Base-by-base conservation (phyloP, 805 yeast species). In the Barnettozyma sucrosica region DNA sequence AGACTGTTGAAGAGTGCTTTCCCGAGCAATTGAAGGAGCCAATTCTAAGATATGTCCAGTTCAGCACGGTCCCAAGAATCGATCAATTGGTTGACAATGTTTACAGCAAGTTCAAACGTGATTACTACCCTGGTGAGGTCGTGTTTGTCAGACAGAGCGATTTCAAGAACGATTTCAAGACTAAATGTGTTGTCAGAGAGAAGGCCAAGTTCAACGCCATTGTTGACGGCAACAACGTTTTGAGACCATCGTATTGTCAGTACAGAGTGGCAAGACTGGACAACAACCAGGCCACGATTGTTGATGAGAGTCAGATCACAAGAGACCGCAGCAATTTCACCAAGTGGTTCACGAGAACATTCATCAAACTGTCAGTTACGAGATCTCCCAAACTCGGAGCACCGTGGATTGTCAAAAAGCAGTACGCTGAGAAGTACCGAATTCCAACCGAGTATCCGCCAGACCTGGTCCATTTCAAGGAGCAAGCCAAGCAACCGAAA, bases 1-100 rank as follows among this genome's bases (percentile, higher is more conserved):
- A 66, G 47, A 79, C 77, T 51, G 89, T 92, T 45, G 95, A 89
- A 58, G 71, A 75, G 47, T 77, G 79, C 59, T 93, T 93, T 64
- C 99, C 99, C 5, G 95, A 92, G 55, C 85, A 95, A 37, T 74
- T 90, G 46, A 83, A 89, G 58, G 97, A 88, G 59, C 99, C 97
- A 10, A 85, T 93, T n/a, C 76, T 95, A 21, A 70, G 96, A 55
- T 81, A 76, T 54, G 74, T 92, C 13, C 96, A 90, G 62, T 89
- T 89, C 62, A 85, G 89, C 55, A 75, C 84, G 11, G 81, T 80
- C 13, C 81, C 95, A 32, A 75, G 98, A 55, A 75, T 93, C 44
- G 98, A 92, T 64, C 80, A 79, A 51, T 72, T 93, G 33, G 96
- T 90, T 4, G 99, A 93, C 66, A 84, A 83, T 50, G 89, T 92